phyloP scores from a whole-genome alignment of 2,329 filamentous ascomycete genomes.

The Xylaria polymorpha region DNA sequence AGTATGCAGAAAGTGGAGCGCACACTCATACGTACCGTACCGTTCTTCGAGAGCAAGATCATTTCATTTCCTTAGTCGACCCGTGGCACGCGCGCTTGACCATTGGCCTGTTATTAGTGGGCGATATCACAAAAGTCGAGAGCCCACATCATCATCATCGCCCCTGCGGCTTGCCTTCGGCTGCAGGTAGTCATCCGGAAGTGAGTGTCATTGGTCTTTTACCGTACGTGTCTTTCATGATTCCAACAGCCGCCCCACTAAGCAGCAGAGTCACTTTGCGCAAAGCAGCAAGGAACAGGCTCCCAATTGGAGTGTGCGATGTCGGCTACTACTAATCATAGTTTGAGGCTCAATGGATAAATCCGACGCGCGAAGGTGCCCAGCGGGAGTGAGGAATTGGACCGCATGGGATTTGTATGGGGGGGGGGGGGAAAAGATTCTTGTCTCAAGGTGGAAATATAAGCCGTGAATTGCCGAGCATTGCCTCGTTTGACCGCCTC shows the following conservation, averaged over 20 bases:
- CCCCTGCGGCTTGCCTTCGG: conserved; percentile 23
- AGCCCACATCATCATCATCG: conserved; percentile 20
- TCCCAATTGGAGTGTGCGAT: conserved; percentile 8
- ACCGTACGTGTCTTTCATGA: neutral
- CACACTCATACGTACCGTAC: neutral
- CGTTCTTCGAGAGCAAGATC: conserved; percentile 6
- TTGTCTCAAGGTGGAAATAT: conserved; percentile 15
- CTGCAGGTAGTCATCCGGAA: conserved; percentile 13
- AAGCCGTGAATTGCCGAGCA: conserved; percentile 47
- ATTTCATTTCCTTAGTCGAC: conserved; percentile 19
- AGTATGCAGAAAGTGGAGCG: conserved; percentile 31
- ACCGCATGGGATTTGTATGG: conserved; percentile 20
- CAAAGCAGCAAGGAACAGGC: neutral
- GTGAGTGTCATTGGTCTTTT: neutral
- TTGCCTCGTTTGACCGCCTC: conserved; percentile 45
- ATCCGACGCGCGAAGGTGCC: neutral
- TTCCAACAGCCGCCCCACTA: neutral
- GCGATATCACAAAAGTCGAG: conserved; percentile 7
- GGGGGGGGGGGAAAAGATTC: conserved; percentile 4
- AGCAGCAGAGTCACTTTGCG: neutral
- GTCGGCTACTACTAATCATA: neutral
- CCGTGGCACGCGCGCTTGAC: conserved; percentile 5
- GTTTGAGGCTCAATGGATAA: conserved; percentile 26
- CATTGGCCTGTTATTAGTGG: conserved; percentile 22
- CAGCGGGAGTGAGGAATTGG: conserved; percentile 30